Evolutionary conservation across 371 early-diverging fungal species (phyloP).

Genomic region (Synchytrium microbalum): DNA sequence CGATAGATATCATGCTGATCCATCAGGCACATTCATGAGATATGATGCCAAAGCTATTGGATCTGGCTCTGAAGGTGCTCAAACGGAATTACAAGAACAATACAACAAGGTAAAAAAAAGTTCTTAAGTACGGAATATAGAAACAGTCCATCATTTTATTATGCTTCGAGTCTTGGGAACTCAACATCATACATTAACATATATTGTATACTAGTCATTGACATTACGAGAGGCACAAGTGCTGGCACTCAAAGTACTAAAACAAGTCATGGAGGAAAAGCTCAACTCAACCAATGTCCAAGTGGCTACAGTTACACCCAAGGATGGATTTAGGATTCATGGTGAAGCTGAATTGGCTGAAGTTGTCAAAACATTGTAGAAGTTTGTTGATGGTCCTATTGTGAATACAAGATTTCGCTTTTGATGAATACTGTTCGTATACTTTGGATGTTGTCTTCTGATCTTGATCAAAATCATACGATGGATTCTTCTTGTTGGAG

Average conservation of each 20-base stretch:
- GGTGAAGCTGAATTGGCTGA: conserved; percentile 44
- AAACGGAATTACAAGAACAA: conserved; percentile 93
- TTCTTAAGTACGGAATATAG: conserved; percentile 1
- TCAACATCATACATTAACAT: background rate
- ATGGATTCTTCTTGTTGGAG: background rate
- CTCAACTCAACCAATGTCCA: conserved; percentile 92
- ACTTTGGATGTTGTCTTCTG: background rate
- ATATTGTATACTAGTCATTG: conserved; percentile 47
- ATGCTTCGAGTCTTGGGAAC: background rate
- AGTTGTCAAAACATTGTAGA: conserved; percentile 16
- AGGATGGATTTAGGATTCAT: conserved; percentile 69
- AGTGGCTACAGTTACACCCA: conserved; percentile 81
- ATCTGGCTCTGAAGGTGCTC: conserved; percentile 97
- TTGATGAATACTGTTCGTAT: background rate
- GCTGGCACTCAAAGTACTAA: conserved; percentile 90
- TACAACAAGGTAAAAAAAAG: conserved; percentile 70
- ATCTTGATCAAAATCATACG: background rate
- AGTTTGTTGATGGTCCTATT: too few relatives aligned
- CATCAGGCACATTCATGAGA: conserved; percentile 90
- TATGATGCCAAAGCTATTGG: conserved; percentile 97
- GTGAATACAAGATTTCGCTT: too few relatives aligned
- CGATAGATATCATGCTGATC: conserved; percentile 84
- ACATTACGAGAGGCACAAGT: conserved; percentile 82
- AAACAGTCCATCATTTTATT: background rate
- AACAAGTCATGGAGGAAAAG: conserved; percentile 99